phyloP scores from a whole-genome alignment of 495 filamentous ascomycete genomes.

The Neurospora sp. region DNA sequence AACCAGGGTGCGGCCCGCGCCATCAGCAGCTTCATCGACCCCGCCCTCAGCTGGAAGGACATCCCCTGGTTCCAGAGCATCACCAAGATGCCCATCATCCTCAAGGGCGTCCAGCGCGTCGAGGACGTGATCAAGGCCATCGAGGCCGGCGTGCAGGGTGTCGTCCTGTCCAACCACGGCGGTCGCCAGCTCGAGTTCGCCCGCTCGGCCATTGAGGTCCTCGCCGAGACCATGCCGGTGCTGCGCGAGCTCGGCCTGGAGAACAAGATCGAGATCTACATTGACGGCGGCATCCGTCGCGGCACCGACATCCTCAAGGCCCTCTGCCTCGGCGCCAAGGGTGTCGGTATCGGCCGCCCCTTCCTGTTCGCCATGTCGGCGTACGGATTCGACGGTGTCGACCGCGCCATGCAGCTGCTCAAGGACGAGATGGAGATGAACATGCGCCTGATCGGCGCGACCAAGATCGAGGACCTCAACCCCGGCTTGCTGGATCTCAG shows the following conservation, averaged over 20 bases:
- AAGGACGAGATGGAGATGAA: conserved; percentile 99
- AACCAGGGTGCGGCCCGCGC: conserved; percentile 82
- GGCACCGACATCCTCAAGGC: conserved; percentile 96
- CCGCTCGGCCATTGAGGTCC: conserved; percentile 80
- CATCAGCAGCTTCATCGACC: conserved; percentile 95
- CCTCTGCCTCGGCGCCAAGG: conserved; percentile 82
- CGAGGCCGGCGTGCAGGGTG: conserved; percentile 76
- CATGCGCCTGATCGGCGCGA: conserved; percentile 85
- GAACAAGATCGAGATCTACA: conserved; percentile 76
- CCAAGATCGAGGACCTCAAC: conserved; percentile 63
- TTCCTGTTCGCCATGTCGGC: conserved; percentile 95
- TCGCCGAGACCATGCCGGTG: conserved; percentile 94
- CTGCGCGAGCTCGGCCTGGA: conserved; percentile 75
- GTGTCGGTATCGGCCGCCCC: conserved; percentile 88
- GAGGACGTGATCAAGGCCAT: conserved; percentile 86
- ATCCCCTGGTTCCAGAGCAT: conserved; percentile 89
- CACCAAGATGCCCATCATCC: conserved; percentile 91
- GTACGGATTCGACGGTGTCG: conserved; percentile 80
- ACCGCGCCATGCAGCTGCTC: conserved; percentile 86
- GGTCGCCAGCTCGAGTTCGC: conserved; percentile 95
- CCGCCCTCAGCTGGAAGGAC: conserved; percentile 80
- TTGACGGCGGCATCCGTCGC: conserved; percentile 84
- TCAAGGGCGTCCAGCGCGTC: conserved; percentile 93
- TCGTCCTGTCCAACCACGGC: conserved; percentile 95
- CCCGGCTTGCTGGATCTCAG: conserved; percentile 69